phyloP scores from a whole-genome alignment of 768 basidiomycete genomes.

The Termitomyces bulborhizus region DNA sequence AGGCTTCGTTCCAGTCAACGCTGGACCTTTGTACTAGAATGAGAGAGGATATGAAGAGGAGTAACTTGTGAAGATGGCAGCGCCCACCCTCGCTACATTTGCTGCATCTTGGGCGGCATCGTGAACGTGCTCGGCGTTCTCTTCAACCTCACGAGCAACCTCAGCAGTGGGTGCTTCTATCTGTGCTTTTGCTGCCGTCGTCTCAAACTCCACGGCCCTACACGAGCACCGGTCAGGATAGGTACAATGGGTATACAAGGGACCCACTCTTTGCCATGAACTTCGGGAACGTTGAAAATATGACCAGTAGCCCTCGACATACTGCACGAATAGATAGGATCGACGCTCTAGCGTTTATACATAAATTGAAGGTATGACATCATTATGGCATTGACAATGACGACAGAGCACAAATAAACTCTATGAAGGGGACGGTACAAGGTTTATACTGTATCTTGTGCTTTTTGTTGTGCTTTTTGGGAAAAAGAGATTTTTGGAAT shows the following conservation, averaged over 20 bases:
- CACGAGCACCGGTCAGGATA: neutral
- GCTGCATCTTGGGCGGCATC: slow-evolving; percentile 48
- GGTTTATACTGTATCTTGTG: neutral
- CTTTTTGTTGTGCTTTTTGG: neutral
- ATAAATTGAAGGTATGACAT: slow-evolving; percentile 3
- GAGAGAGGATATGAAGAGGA: neutral
- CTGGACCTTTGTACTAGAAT: slow-evolving; percentile 25
- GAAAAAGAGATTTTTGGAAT: neutral
- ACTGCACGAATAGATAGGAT: neutral
- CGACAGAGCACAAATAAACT: neutral
- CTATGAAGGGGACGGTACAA: neutral
- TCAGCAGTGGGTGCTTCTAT: slow-evolving; percentile 36
- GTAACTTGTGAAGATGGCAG: neutral
- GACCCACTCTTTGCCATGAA: slow-evolving; percentile 27
- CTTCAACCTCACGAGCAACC: slow-evolving; percentile 38
- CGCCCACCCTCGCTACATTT: slow-evolving; percentile 41
- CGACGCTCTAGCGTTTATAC: neutral
- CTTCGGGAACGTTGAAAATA: slow-evolving; percentile 34
- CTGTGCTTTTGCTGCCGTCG: slow-evolving; percentile 50
- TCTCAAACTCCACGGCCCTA: slow-evolving; percentile 35
- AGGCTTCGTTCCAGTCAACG: slow-evolving; percentile 19
- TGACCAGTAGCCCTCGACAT: slow-evolving; percentile 21
- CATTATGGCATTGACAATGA: slow-evolving; percentile 3
- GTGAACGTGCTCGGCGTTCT: slow-evolving; percentile 38
- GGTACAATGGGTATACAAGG: neutral